These are phyloP conservation scores for Trichosporon ovoides DNA, from an alignment of 1,284 basidiomycete genomes.

Conservation along the genomic window DNA sequence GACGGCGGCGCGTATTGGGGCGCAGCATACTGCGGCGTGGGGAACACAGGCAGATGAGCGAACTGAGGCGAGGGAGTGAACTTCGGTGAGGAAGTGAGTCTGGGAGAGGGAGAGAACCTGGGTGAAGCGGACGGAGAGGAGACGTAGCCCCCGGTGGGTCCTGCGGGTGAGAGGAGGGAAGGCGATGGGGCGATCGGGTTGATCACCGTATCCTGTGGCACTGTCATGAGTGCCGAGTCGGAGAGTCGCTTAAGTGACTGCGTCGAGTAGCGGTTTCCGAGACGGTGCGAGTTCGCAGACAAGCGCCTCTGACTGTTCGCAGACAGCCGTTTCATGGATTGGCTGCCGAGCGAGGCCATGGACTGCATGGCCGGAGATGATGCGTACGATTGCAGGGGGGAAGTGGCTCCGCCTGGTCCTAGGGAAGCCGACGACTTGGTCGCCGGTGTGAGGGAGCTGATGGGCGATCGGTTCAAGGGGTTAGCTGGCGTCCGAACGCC, in stretches of 20 bases:
- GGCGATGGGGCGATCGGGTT: not conserved
- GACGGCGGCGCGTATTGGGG: not conserved
- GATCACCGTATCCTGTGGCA: not conserved
- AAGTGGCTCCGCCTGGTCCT: not conserved
- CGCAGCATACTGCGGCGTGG: not conserved
- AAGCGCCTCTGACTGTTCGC: slow-evolving; percentile 1
- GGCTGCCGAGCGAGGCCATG: slow-evolving; percentile 2
- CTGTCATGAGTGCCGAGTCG: not conserved
- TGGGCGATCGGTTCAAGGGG: not conserved
- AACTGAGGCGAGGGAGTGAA: not conserved
- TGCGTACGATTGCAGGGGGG: not conserved
- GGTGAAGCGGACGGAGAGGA: not conserved
- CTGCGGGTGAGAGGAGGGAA: not conserved
- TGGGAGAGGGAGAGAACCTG: not conserved
- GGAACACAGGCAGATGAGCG: not conserved
- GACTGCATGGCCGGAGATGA: not conserved
- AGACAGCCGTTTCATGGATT: not conserved
- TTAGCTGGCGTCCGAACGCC: not conserved
- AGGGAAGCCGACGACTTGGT: not conserved
- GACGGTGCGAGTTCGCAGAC: not conserved
- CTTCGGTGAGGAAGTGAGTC: not conserved
- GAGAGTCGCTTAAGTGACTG: not conserved
- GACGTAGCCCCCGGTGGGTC: too few species aligned
- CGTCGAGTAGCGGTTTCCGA: slow-evolving; percentile 1
- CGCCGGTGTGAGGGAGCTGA: not conserved